phyloP scores from a whole-genome alignment of 108 stramenopile species.

The Fragilaria radians region DNA sequence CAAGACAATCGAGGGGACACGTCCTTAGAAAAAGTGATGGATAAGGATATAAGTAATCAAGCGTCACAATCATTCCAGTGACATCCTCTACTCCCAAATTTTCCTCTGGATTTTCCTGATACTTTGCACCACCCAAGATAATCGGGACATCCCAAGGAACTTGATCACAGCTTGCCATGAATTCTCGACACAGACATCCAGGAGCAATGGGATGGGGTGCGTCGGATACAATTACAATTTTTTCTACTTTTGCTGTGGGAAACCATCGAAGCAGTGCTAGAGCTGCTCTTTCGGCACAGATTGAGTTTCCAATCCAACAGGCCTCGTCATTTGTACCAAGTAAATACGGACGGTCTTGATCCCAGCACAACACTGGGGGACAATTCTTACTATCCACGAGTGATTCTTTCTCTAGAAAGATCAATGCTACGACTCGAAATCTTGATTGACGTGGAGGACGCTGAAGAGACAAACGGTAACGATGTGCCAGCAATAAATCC shows the following conservation, averaged over 20 bases:
- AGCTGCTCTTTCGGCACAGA: constrained; percentile 89
- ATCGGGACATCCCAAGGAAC: constrained; percentile 46
- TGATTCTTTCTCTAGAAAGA: constrained; percentile 35
- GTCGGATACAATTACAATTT: constrained; percentile 55
- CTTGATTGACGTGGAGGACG: constrained; percentile 63
- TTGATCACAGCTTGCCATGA: constrained; percentile 54
- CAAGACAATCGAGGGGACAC: constrained; percentile 36
- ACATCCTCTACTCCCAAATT: constrained; percentile 6
- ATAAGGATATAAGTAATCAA: constrained; percentile 64
- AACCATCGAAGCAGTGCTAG: constrained; percentile 66
- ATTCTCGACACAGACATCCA: constrained; percentile 84
- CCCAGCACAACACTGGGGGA: constrained; percentile 6
- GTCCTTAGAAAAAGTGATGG: constrained; percentile 68
- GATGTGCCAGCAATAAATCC: constrained; percentile 54
- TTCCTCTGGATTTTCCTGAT: constrained; percentile 17
- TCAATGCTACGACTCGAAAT: constrained; percentile 72
- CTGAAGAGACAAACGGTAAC: constrained; percentile 48
- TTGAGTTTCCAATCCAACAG: constrained; percentile 62
- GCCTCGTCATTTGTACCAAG: constrained; percentile 84
- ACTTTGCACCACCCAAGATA: constrained; percentile 38
- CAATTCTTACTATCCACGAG: not conserved
- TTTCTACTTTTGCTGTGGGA: constrained; percentile 32
- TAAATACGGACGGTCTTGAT: constrained; percentile 41
- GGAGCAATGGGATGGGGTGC: constrained; percentile 59
- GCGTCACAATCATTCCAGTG: constrained; percentile 23